Conservation (phyloP, 345 rosid genomes). For the Trapa incisa region DNA sequence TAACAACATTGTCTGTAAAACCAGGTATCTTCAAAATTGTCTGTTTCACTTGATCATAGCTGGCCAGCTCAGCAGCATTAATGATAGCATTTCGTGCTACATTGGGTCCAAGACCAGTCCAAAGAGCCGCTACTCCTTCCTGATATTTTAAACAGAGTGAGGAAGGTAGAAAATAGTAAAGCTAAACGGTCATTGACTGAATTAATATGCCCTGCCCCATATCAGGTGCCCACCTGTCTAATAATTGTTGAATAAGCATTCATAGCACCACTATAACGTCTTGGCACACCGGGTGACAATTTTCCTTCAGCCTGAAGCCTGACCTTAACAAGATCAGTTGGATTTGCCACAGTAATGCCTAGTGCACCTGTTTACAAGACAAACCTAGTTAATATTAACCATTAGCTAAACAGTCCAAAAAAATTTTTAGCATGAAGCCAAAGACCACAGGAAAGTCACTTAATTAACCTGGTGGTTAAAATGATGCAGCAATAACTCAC, state of each 20-base stretch:
- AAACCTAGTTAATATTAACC: neutral
- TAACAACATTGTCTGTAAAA: constrained; percentile 79
- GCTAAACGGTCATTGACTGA: constrained; percentile 1
- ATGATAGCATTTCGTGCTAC: constrained; percentile 88
- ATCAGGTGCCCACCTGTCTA: constrained; percentile 53
- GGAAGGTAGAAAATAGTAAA: constrained; percentile 8
- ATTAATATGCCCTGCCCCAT: neutral
- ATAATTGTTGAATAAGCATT: constrained; percentile 89
- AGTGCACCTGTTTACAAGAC: constrained; percentile 57
- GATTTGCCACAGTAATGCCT: constrained; percentile 78
- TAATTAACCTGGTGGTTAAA: neutral
- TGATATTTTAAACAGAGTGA: constrained; percentile 21
- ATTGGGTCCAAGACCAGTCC: constrained; percentile 98
- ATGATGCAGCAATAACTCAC: constrained; percentile 27
- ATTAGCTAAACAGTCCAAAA: neutral
- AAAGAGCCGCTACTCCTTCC: constrained; percentile 91
- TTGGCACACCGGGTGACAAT: constrained; percentile 81
- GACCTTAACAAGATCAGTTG: constrained; percentile 98
- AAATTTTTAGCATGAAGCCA: neutral
- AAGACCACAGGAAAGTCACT: neutral
- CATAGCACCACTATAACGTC: constrained; percentile 85
- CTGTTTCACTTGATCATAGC: constrained; percentile 98
- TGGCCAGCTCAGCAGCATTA: constrained; percentile 96
- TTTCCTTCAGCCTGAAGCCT: constrained; percentile 99
- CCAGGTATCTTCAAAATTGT: constrained; percentile 89